Evolutionary conservation across 2,329 filamentous ascomycete genomes (phyloP).

Genomic region (Phialophora expanda): DNA sequence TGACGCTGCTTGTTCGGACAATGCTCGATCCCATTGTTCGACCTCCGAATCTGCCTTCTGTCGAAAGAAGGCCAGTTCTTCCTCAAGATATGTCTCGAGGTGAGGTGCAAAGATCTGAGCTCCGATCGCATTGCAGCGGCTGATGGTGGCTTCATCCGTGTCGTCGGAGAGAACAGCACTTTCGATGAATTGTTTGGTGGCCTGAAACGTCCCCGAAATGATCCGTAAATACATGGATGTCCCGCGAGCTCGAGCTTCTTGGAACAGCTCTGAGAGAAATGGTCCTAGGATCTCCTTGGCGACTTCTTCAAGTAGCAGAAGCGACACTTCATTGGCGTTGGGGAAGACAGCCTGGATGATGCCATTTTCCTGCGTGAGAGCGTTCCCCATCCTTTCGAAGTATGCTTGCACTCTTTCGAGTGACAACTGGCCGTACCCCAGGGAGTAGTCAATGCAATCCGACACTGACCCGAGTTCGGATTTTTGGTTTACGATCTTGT

Average conservation of each 20-base stretch:
- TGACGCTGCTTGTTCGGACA: conserved; percentile 86
- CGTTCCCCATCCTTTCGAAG: conserved; percentile 73
- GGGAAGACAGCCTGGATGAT: conserved; percentile 86
- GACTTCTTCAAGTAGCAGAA: conserved; percentile 79
- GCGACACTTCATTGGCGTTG: conserved; percentile 70
- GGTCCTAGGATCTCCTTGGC: conserved; percentile 82
- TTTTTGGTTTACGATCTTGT: conserved; percentile 78
- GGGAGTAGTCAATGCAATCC: conserved; percentile 76
- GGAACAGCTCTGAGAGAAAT: conserved; percentile 82
- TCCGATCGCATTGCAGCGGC: conserved; percentile 70
- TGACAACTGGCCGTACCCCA: conserved; percentile 67
- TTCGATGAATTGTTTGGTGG: conserved; percentile 77
- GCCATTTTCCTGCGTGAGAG: conserved; percentile 79
- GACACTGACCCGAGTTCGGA: conserved; percentile 73
- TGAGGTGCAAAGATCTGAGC: conserved; percentile 84
- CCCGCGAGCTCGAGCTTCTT: conserved; percentile 79
- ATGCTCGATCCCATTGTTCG: conserved; percentile 83
- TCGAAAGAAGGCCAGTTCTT: conserved; percentile 87
- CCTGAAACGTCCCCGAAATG: conserved; percentile 85
- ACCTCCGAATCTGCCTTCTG: conserved; percentile 78
- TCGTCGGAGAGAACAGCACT: conserved; percentile 68
- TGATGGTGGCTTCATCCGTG: conserved; percentile 64
- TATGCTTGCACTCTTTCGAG: conserved; percentile 81
- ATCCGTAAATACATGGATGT: conserved; percentile 81
- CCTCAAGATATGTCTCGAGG: conserved; percentile 88